Conservation (phyloP, 176 grass and related monocot species). For the Phragmites australis region DNA sequence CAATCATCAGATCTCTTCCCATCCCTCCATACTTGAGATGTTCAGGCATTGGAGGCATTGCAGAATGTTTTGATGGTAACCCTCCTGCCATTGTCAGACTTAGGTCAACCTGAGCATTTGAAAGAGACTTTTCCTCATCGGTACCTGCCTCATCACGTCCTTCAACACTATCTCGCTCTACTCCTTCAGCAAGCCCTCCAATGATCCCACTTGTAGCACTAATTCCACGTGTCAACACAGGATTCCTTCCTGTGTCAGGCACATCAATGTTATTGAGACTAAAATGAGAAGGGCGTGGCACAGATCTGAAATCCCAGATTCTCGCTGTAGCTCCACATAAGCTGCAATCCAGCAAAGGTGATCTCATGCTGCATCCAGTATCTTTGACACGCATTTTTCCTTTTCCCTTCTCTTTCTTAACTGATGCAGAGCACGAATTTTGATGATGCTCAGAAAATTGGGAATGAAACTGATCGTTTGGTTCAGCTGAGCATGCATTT, state of each 20-base stretch:
- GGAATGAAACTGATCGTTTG: conserved; percentile 38
- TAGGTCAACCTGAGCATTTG: conserved; percentile 88
- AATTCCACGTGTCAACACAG: conserved; percentile 61
- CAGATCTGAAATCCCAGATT: conserved; percentile 81
- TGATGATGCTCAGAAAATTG: conserved; percentile 45
- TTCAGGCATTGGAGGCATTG: conserved; percentile 52
- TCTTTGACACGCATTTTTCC: conserved; percentile 64
- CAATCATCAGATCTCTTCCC: conserved; percentile 95
- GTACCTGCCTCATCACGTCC: conserved; percentile 72
- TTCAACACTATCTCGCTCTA: conserved; percentile 64
- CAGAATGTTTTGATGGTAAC: conserved; percentile 65
- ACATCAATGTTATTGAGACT: conserved; percentile 51
- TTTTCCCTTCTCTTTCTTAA: conserved; percentile 83
- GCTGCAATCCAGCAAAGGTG: conserved; percentile 95
- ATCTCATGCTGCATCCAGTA: conserved; percentile 72
- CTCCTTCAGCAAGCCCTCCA: conserved; percentile 64
- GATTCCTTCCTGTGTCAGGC: conserved; percentile 65
- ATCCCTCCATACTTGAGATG: conserved; percentile 59
- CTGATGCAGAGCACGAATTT: conserved; percentile 61
- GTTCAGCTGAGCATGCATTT: conserved; percentile 62
- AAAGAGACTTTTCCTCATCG: conserved; percentile 65
- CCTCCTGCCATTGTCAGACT: conserved; percentile 90
- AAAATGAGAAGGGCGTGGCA: conserved; percentile 65
- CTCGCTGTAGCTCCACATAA: conserved; percentile 91
- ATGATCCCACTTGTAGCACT: conserved; percentile 93